Base-by-base conservation (phyloP, 2,329 filamentous ascomycete species). In the Diaporthe citri region DNA sequence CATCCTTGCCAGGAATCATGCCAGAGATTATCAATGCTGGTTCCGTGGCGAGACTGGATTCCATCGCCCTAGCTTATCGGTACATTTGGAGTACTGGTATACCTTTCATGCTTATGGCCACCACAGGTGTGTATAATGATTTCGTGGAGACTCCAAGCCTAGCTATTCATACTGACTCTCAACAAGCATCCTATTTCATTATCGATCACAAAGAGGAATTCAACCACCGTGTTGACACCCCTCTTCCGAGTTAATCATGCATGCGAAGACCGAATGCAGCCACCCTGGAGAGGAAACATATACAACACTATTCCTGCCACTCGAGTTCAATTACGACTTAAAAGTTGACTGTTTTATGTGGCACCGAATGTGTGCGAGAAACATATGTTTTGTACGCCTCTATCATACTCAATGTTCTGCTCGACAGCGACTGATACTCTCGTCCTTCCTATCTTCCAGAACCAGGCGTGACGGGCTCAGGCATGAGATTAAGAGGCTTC, bases 141-240 rank as follows among this genome's bases (percentile, higher is more conserved):
- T 15, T 1, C n/a, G 8, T 22, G 8, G 4, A 0, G 1, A 8
- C 9, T n/a, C 15, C 2, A 34, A 20, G 4, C 17, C 0, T 48
- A 9, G 9, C 0, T 20, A 15, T 31, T 4, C 1, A 12, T 22
- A 34, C 4, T 64, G 20, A 64, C 60, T 31, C 25, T 48, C 20
- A 4, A 15, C 2, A 31, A 64, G 60, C 60, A 8, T 64, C 60
- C 17, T 64, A 64, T 41, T 64, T 64, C 41, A 64, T 64, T 17
- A n/a, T 64, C 28, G 60, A 64, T 46, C 60, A 64, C 25, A 64
- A 48, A 34, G 60, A 64, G 28, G 60, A 64, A 43, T 64, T 64
- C 41, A 48, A 64, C 39, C 60, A 64, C 20, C 60, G 60, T 20
- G 60, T 64, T 46, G 60, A 64, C 41, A 64, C 60, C n/a, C 57